Base-by-base conservation (phyloP, 2,329 filamentous ascomycete genomes). In the Trichoderma arundinaceum region DNA sequence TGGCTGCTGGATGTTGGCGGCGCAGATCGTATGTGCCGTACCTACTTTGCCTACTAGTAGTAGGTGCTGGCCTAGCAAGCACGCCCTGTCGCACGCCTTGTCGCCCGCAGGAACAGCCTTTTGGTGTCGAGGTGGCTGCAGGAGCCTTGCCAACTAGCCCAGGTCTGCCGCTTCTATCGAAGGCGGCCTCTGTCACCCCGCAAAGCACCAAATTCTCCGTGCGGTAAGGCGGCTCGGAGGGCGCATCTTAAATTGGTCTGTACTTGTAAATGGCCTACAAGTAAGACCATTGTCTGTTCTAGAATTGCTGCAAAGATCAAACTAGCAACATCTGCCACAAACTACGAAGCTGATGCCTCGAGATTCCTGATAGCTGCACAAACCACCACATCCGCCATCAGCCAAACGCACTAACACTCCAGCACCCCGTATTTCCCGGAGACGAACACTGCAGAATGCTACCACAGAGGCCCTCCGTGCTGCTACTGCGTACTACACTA, bases 131-230 rank as follows among this genome's bases (percentile, higher is more conserved):
- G 32, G 48, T 52, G 48, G 58, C 58, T 52, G 58, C 58, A 61
- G 58, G 35, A 28, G 58, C 58, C 58, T 43, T 52, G 46, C 58
- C 49, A 52, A 48, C 46, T 60, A 48, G 57, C 32, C 38, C 28
- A 33, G 22, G 22, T 52, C 48, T 61, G 38, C 48, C 58, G 58
- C 58, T 52, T 53, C 48, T 52, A 9, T 52, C 48, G 19, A 61
- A 52, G 46, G 46, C 49, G 33, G 9, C 28, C 17, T 41, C 58
- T 33, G 15, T 52, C 58, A 52, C 58, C 58, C 58, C 58, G 46
- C 58, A 61, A 51, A 61, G 46, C 58, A 43, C 58, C 58, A 52
- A 61, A 61, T 52, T 61, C 48, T 52, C 48, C 58, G 48, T 52
- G 52, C 46, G 58, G 58, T 35, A 61, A 52, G 48, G 48, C 58